These are phyloP conservation scores for Asterochloris sp. DNA, from an alignment of 139 green algal species.

Conservation along the genomic window DNA sequence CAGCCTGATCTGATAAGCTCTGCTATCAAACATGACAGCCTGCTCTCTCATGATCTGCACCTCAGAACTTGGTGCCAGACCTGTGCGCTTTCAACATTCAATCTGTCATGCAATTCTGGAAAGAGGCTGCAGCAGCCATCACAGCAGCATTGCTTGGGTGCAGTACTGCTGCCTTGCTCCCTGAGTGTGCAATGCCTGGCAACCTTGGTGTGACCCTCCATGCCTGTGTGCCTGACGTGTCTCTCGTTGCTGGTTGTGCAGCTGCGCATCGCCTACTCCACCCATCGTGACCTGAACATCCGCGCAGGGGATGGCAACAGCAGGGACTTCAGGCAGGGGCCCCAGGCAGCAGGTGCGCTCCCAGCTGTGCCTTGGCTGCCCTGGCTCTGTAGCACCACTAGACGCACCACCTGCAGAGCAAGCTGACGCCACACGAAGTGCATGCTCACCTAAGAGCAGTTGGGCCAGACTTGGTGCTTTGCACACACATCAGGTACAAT, in stretches of 20 bases:
- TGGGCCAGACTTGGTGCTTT: too few relatives aligned
- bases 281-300: conserved; percentile 37
- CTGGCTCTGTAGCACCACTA: too few relatives aligned
- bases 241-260: conserved; percentile 1
- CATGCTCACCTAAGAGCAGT: too few relatives aligned
- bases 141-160: not conserved
- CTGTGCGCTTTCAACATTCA: not conserved
- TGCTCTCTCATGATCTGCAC: not conserved
- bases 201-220: not conserved
- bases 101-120: not conserved
- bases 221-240: not conserved
- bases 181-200: not conserved
- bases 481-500: too few relatives aligned
- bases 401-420: too few relatives aligned
- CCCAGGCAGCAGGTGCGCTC: not conserved
- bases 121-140: not conserved
- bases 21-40: not conserved
- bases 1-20: not conserved
- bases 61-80: not conserved
- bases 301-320: conserved; percentile 31
- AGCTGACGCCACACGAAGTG: too few relatives aligned
- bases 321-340: conserved; percentile 24
- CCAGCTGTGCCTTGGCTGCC: not conserved
- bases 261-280: conserved; percentile 32
- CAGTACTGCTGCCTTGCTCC: not conserved